Base-by-base conservation (phyloP, 768 basidiomycete species). In the Paxillus ammoniavirescens region DNA sequence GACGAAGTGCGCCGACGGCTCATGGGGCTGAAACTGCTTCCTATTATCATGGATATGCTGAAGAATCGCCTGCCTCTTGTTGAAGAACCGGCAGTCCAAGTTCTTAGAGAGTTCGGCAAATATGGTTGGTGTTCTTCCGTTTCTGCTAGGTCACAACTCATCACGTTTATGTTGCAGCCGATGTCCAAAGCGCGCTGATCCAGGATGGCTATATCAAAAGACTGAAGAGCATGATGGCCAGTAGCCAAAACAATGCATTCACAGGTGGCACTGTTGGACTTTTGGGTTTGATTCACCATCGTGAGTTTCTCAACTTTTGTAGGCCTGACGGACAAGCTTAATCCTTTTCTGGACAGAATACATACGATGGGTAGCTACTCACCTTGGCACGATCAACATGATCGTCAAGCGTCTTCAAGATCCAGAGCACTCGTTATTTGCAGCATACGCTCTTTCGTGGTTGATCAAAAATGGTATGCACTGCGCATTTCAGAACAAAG, bases 11-110 rank as follows among this genome's bases (percentile, higher is more conserved):
- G 52, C 7, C 13, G 30, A n/a, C 9, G 0, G 26, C 40, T 53
- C 17, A 26, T 8, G 17, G 21, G 2, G 13, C 17, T 30, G 35
- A 38, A 38, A 41, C 8, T 41, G 23, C 13, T 15, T 53, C 40
- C 17, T 15, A 40, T 51, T 36, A 10, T 53, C 15, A 5, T 53
- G 48, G 15, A 53, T 15, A 53, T 53, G 52, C 35, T 50, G 49
- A 37, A 50, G 21, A 23, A 53, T 41, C 52, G 52, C 28, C 37
- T 50, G 2, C 38, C 52, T 23, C 47, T 50, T 28, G 50, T 53
- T 4, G 47, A 53, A 45, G 47, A 53, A n/a, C 46, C 47, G 17
- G 52, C 47, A 10, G 50, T 49, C 8, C 36, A 51, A 18, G 49
- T 50, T 14, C 52, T 53, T 30, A 15, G 30, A 26, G 23, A 50